Base-by-base conservation (phyloP, 78 protist species). In the Dictyostelium brefeldianum region DNA sequence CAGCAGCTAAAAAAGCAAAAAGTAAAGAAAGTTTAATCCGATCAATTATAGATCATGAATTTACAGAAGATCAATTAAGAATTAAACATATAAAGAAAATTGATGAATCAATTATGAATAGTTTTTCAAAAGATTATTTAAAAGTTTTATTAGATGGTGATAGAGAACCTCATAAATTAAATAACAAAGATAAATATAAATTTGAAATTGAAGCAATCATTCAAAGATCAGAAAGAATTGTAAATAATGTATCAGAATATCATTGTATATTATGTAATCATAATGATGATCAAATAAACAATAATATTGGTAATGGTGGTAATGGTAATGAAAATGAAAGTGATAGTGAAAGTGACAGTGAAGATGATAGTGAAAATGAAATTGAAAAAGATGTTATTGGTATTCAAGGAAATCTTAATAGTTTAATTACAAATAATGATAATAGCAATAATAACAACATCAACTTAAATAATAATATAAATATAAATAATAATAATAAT, bases 191-290 rank as follows among this genome's bases (percentile, higher is more conserved):
- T 59, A 25, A n/a, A 22, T 59, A 59, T 59, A 59, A 59, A 22
- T 29, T 22, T 8, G 31, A 59, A 10, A 59, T 59, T n/a, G 69
- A 59, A 22, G 69, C 29, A 59, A 59, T 59, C 31, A 59, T 59
- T 59, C 69, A 59, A 8, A 25, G 25, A 59, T 59, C 69, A 22
- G 69, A 29, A 8, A 8, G 8, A 22, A 22, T 29, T 6, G 11
- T 22, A 22, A 59, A 59, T 22, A 59, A 59, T 59, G 10, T 8
- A 22, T 59, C 25, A 0, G 69, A 59, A n/a, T 59, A 59, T 59
- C 69, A 59, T 22, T 59, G 69, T 22, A 59, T 59, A 59, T 59
- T 59, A 22, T 59, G 69, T 59, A 59, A n/a, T 59, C n/a, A 22
- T 59, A n/a, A n/a, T 22, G 25, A 59, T 22, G 11, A 59, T 59